Evolutionary conservation across 768 basidiomycete genomes (phyloP), one percentile per base, ranked within the genome.

Genomic region (Mycena belliarum): DNA sequence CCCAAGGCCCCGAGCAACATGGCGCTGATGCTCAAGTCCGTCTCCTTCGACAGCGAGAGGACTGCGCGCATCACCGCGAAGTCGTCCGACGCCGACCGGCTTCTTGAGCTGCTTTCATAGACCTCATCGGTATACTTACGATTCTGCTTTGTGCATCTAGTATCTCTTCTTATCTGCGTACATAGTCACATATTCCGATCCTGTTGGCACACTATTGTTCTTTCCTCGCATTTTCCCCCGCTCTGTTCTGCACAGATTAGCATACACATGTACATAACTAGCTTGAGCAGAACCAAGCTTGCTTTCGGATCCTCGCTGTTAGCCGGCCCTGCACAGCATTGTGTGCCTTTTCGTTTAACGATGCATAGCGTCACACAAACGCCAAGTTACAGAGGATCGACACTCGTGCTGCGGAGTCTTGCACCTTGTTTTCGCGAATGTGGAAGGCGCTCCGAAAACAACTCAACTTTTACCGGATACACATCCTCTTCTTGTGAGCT

Each of bases 1-100:
- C 95, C 96, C 10, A 88, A 87, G 67, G 96, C 94, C 0, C 88
- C 88, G 75, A 71, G 80, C 41, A 82, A 87, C 57, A 86, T 93
- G 70, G 91, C 86, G 14, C 76, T 83, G 57, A 84, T 96, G 76
- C 72, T 96, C 55, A 86, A 82, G 69, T 87, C 85, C 29, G 82
- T 88, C 18, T 79, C 78, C 25, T 72, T 95, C 66, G 84, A 88
- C 61, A 82, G 84, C 59, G 85, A 83, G 59, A 77, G 79, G 49
- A 78, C 79, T 46, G 70, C 73, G 55, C 82, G 79, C 43, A 75
- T 91, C 53, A 81, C 83, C 32, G 75, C 79, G 47, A 89, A 88
- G 76, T 85, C 83, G 28, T 67, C 71, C 75, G 84, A 86, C 63
- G 75, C 77, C 53, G 82, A 83, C 66, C 82, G 79, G 69, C 78